Percentiles rank a stretch among this genome's conserved stretches.
These are phyloP conservation scores for Chenopodium album DNA, from an alignment of 148 eudicot genomes.

Conservation along the genomic window DNA sequence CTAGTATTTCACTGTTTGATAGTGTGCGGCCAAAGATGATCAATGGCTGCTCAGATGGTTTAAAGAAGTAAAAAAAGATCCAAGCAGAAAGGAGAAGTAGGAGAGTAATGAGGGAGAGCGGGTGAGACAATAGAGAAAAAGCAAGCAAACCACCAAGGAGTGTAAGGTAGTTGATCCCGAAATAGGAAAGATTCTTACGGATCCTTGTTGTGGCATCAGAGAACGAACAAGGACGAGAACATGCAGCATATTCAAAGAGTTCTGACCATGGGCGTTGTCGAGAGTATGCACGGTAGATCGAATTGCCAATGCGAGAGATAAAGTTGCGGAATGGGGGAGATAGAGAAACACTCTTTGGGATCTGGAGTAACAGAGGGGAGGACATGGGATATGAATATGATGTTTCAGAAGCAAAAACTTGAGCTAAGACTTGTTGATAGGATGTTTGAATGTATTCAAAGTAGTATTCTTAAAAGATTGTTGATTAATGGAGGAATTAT, in stretches of 20 bases:
- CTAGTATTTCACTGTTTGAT: conserved; percentile 50
- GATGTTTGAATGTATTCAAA: neutral
- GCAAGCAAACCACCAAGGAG: conserved; percentile 44
- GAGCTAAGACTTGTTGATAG: neutral
- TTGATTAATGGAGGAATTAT: neutral
- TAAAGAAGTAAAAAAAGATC: conserved; percentile 63
- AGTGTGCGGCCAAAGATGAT: conserved; percentile 39
- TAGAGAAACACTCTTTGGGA: conserved; percentile 27
- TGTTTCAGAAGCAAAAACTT: neutral
- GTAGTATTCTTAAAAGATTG: neutral
- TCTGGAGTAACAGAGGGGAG: conserved; percentile 30
- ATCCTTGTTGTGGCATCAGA: conserved; percentile 43
- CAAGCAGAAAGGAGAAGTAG: conserved; percentile 48
- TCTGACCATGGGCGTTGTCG: conserved; percentile 58
- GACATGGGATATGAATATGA: conserved; percentile 29
- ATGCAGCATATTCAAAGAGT: conserved; percentile 42
- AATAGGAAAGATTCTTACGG: conserved; percentile 52
- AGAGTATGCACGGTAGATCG: conserved; percentile 35
- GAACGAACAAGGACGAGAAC: conserved; percentile 48
- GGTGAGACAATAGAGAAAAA: conserved; percentile 55
- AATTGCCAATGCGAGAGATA: conserved; percentile 29
- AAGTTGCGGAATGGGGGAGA: conserved; percentile 46
- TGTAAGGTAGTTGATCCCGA: conserved; percentile 49
- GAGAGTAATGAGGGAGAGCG: conserved; percentile 48
- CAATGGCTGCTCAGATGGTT: conserved; percentile 50